Conservation (phyloP, 768 basidiomycete genomes). For the Tylopilus sp. region DNA sequence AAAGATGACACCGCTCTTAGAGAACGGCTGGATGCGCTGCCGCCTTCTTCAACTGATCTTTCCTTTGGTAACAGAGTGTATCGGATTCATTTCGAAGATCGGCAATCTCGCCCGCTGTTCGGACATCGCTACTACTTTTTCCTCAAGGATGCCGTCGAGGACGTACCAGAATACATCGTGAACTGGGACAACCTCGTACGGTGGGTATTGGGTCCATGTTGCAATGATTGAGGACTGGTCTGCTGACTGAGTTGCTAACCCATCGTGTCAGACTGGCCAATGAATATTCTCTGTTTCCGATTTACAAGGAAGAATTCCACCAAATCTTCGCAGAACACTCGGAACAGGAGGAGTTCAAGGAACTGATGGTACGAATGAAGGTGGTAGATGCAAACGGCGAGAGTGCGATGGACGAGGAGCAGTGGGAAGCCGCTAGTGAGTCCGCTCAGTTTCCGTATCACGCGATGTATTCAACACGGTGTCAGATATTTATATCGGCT, state of each 20-base stretch:
- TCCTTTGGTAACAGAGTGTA: slow-evolving; percentile 92
- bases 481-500: slow-evolving; percentile 89
- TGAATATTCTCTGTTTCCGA: slow-evolving; percentile 69
- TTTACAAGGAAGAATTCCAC: slow-evolving; percentile 89
- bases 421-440: slow-evolving; percentile 99
- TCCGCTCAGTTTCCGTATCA: slow-evolving; percentile 13
- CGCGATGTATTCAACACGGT: neutral
- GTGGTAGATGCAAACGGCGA: slow-evolving; percentile 84
- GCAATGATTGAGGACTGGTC: too few relatives aligned
- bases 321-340: slow-evolving; percentile 82
- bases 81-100: slow-evolving; percentile 80
- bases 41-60: slow-evolving; percentile 62
- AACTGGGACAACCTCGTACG: slow-evolving; percentile 88
- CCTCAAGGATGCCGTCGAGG: slow-evolving; percentile 91
- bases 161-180: slow-evolving; percentile 98
- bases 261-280: slow-evolving; percentile 63
- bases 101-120: slow-evolving; percentile 58
- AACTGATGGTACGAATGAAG: slow-evolving; percentile 86
- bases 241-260: slow-evolving; percentile 9
- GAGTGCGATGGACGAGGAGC: slow-evolving; percentile 90
- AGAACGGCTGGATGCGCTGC: slow-evolving; percentile 66
- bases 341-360: slow-evolving; percentile 73
- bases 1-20: slow-evolving; percentile 38
- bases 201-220: slow-evolving; percentile 41
- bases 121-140: slow-evolving; percentile 95